A percentile compares a stretch with the other conserved stretches of the same genome.
These are phyloP conservation scores for Penicillium ucsense DNA, from an alignment of 495 filamentous ascomycete species.

Conservation along the genomic window DNA sequence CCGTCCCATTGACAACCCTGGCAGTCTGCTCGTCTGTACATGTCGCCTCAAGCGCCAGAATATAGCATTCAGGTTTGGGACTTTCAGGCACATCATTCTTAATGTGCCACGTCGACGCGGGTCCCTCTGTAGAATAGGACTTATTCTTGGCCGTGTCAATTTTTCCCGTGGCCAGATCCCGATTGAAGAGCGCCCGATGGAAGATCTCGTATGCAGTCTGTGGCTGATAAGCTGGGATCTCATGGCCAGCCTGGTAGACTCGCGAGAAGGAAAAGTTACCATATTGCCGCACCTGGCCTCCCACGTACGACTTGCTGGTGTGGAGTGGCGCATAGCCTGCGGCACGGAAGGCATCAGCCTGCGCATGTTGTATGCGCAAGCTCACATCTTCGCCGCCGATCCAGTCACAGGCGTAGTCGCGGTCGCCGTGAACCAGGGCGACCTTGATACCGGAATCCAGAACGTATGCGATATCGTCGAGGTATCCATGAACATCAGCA, in stretches of 20 bases:
- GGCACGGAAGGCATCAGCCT: slow-evolving; percentile 30
- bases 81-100: slow-evolving; percentile 32
- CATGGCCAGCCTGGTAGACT: slow-evolving; percentile 51
- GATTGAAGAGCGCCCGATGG: slow-evolving; percentile 40
- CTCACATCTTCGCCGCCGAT: slow-evolving; percentile 37
- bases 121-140: slow-evolving; percentile 41
- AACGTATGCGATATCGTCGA: slow-evolving; percentile 43
- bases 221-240: slow-evolving; percentile 51
- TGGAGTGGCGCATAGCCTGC: slow-evolving; percentile 43
- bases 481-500: slow-evolving; percentile 37
- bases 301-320: slow-evolving; percentile 35
- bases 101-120: slow-evolving; percentile 41
- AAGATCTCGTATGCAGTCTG: slow-evolving; percentile 47
- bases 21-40: slow-evolving; percentile 42
- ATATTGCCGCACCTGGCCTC: slow-evolving; percentile 46
- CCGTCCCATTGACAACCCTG: slow-evolving; percentile 35
- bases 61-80: slow-evolving; percentile 39
- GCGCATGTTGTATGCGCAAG: slow-evolving; percentile 29
- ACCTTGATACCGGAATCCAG: slow-evolving; percentile 53
- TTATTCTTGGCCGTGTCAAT: slow-evolving; percentile 23
- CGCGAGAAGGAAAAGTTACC: slow-evolving; percentile 51
- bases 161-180: slow-evolving; percentile 48
- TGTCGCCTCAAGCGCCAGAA: slow-evolving; percentile 23
- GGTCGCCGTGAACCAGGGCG: slow-evolving; percentile 57
- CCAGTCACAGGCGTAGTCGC: slow-evolving; percentile 50